Percentiles rank a stretch among this genome's conserved stretches.
These are phyloP conservation scores for Rauvolfia tetraphylla DNA, from an alignment of 257 asterid genomes.

Conservation along the genomic window DNA sequence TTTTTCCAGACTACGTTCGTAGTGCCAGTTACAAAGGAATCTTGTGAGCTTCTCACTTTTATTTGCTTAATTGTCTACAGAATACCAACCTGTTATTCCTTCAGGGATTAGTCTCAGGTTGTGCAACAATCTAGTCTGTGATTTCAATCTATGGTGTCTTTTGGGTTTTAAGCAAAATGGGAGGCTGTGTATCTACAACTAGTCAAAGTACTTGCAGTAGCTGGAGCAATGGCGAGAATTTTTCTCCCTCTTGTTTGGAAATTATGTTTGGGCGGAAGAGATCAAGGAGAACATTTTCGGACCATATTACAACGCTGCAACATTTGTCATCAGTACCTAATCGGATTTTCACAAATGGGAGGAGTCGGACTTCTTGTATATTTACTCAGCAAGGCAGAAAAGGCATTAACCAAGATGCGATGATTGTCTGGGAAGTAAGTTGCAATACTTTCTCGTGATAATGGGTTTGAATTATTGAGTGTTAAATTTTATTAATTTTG, in stretches of 20 bases:
- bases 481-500: conserved; percentile 1
- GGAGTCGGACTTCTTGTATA: conserved; percentile 75
- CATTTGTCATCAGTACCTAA: conserved; percentile 73
- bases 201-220: conserved; percentile 71
- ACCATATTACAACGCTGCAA: conserved; percentile 56
- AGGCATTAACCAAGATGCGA: conserved; percentile 98
- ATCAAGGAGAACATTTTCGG: conserved; percentile 63
- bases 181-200: conserved; percentile 83
- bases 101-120: conserved; percentile 25
- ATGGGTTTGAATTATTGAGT: not conserved
- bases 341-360: conserved; percentile 75
- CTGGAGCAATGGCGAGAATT: conserved; percentile 66
- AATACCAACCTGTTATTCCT: conserved; percentile 19
- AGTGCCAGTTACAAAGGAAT: conserved; percentile 32
- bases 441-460: not conserved
- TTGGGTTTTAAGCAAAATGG: conserved; percentile 63
- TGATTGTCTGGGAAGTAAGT: conserved; percentile 98
- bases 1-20: conserved; percentile 25
- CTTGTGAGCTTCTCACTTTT: conserved; percentile 28
- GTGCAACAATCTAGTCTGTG: conserved; percentile 23
- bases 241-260: conserved; percentile 65
- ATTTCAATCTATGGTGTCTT: conserved; percentile 39
- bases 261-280: conserved; percentile 55
- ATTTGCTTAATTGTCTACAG: conserved; percentile 26
- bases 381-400: conserved; percentile 98